These are phyloP conservation scores for Dendryphion nanum DNA, from an alignment of 2,329 filamentous ascomycete species.

Conservation along the genomic window DNA sequence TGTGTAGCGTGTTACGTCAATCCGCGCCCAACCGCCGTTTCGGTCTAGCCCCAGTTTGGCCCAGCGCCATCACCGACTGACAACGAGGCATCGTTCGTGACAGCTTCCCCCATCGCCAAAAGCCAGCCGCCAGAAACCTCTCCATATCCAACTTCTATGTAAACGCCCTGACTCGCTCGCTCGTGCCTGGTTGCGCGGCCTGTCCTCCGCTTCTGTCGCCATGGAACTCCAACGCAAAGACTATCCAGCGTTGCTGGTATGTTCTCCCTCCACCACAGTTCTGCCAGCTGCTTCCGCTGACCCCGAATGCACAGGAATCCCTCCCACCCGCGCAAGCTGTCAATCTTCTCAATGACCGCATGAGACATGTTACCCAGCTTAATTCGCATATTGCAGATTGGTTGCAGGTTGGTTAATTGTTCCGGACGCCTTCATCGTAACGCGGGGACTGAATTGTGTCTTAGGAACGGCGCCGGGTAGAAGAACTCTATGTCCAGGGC, in stretches of 20 bases:
- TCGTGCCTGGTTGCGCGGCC: conserved; percentile 31
- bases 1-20: conserved; percentile 23
- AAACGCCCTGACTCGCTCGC: conserved; percentile 17
- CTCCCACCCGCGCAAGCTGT: conserved; percentile 82
- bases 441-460: background rate
- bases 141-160: conserved; percentile 26
- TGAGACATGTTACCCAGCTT: conserved; percentile 80
- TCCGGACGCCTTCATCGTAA: background rate
- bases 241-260: conserved; percentile 92
- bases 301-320: conserved; percentile 58
- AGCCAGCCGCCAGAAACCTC: conserved; percentile 25
- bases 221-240: conserved; percentile 76
- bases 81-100: conserved; percentile 25
- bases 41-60: conserved; percentile 20
- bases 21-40: conserved; percentile 15
- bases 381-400: conserved; percentile 94
- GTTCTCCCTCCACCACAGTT: conserved; percentile 35
- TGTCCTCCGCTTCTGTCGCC: conserved; percentile 15
- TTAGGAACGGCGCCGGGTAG: conserved; percentile 87
- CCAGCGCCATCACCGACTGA: conserved; percentile 23
- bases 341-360: conserved; percentile 76
- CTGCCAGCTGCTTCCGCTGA: conserved; percentile 25
- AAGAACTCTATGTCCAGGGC: conserved; percentile 83
- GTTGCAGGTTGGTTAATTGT: conserved; percentile 86
- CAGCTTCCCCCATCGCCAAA: conserved; percentile 35